These are phyloP conservation scores for Oxytropis ochrocephala DNA, from an alignment of 306 rosid species.

Conservation along the genomic window DNA sequence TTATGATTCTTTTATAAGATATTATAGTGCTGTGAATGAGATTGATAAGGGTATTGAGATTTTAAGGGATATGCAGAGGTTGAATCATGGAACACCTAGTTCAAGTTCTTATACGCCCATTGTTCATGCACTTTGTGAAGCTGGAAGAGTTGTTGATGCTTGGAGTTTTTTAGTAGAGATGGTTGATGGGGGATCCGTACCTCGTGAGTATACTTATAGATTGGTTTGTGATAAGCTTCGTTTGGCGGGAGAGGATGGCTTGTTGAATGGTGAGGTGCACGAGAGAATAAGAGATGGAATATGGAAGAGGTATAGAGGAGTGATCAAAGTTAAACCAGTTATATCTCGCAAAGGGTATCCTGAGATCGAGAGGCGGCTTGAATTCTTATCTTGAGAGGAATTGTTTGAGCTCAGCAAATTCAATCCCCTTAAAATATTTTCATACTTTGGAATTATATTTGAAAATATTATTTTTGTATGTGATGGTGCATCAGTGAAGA, in stretches of 20 bases:
- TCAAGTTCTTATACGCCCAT: conserved; percentile 78
- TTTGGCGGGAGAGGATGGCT: conserved; percentile 33
- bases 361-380: conserved; percentile 20
- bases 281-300: conserved; percentile 52
- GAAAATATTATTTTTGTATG: too few species aligned
- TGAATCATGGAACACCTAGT: conserved; percentile 46
- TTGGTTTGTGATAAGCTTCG: conserved; percentile 48
- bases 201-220: conserved; percentile 75
- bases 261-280: conserved; percentile 38
- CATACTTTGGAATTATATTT: too few species aligned
- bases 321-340: conserved; percentile 50
- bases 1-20: conserved; percentile 65
- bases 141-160: conserved; percentile 59
- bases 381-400: conserved; percentile 2
- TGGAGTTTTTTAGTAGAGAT: conserved; percentile 60
- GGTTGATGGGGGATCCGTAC: conserved; percentile 59
- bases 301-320: conserved; percentile 39
- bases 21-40: conserved; percentile 75
- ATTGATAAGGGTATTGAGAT: conserved; percentile 64
- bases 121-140: conserved; percentile 70
- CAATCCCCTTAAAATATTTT: too few species aligned
- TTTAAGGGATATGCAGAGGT: conserved; percentile 56
- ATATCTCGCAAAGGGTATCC: conserved; percentile 63
- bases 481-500: too few species aligned
- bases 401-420: not conserved